These are phyloP conservation scores for Sugiyamaella valdiviana DNA, from an alignment of 805 yeast genomes.

Conservation along the genomic window DNA sequence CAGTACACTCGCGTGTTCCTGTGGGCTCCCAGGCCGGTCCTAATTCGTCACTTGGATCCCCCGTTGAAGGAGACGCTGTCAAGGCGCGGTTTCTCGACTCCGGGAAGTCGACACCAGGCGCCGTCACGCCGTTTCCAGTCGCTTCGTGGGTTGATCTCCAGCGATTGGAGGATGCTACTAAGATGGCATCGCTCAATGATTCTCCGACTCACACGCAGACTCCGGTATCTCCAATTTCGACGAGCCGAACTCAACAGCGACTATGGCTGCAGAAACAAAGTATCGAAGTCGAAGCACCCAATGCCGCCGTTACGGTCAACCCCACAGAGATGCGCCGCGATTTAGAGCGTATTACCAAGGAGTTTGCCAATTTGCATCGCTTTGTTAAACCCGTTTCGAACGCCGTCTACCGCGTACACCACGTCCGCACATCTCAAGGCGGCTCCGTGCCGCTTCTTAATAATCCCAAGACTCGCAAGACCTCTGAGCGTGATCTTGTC, in stretches of 20 bases:
- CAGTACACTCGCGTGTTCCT: neutral
- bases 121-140: slow-evolving; percentile 8
- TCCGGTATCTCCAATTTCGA: slow-evolving; percentile 2
- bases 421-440: slow-evolving; percentile 2
- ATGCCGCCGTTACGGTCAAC: slow-evolving; percentile 2
- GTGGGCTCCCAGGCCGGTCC: neutral
- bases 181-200: neutral
- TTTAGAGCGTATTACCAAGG: slow-evolving; percentile 70
- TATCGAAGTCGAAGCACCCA: slow-evolving; percentile 14
- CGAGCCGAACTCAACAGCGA: slow-evolving; percentile 64
- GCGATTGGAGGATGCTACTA: neutral
- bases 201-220: neutral
- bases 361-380: slow-evolving; percentile 62
- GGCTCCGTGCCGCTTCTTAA: neutral
- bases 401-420: slow-evolving; percentile 46
- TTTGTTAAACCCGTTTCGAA: slow-evolving; percentile 65
- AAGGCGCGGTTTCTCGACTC: neutral
- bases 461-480: neutral
- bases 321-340: slow-evolving; percentile 41
- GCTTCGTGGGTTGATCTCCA: slow-evolving; percentile 15
- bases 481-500: neutral
- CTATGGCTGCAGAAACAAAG: slow-evolving; percentile 56
- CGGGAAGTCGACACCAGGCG: neutral
- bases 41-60: neutral
- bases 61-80: neutral